Evolutionary conservation across 1,284 basidiomycete genomes (phyloP).

Genomic region (Ustanciosporium gigantosporum): DNA sequence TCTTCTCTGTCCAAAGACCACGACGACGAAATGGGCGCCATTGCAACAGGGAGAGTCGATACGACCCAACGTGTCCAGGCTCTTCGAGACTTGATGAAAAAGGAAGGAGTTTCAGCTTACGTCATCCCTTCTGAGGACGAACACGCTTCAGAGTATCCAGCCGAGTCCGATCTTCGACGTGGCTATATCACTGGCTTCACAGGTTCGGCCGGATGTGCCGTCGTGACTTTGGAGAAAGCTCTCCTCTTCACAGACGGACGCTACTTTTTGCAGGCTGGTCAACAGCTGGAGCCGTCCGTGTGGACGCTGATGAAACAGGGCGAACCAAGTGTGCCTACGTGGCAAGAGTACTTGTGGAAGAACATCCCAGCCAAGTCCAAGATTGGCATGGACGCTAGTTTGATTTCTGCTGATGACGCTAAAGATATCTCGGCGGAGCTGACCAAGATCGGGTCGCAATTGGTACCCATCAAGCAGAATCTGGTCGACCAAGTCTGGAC

Average conservation of each 20-base stretch:
- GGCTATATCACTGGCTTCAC: conserved; percentile 89
- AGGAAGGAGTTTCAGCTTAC: conserved; percentile 51
- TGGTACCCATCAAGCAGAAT: conserved; percentile 68
- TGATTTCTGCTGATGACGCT: conserved; percentile 59
- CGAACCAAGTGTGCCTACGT: conserved; percentile 76
- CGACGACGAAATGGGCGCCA: conserved; percentile 52
- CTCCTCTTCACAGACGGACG: conserved; percentile 88
- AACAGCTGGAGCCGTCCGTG: conserved; percentile 79
- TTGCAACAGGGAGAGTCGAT: conserved; percentile 50
- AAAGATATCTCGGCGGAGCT: conserved; percentile 39
- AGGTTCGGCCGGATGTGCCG: conserved; percentile 82
- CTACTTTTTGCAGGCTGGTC: conserved; percentile 87
- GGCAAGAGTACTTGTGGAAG: conserved; percentile 65
- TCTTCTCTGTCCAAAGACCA: no score
- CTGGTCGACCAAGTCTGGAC: conserved; percentile 82
- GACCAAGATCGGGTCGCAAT: conserved; percentile 22
- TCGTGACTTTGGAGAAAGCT: conserved; percentile 68
- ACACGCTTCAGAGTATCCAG: conserved; percentile 84
- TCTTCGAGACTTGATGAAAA: conserved; percentile 46
- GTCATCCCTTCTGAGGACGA: conserved; percentile 61
- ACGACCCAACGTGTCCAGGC: conserved; percentile 46
- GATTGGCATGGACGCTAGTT: conserved; percentile 55
- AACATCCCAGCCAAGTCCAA: conserved; percentile 33
- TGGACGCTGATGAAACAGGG: conserved; percentile 92
- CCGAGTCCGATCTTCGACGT: conserved; percentile 71